Percentiles rank a stretch among this genome's conserved stretches.
These are phyloP conservation scores for Wallacemonas rigidus DNA, from an alignment of 208 protist species.

Conservation along the genomic window DNA sequence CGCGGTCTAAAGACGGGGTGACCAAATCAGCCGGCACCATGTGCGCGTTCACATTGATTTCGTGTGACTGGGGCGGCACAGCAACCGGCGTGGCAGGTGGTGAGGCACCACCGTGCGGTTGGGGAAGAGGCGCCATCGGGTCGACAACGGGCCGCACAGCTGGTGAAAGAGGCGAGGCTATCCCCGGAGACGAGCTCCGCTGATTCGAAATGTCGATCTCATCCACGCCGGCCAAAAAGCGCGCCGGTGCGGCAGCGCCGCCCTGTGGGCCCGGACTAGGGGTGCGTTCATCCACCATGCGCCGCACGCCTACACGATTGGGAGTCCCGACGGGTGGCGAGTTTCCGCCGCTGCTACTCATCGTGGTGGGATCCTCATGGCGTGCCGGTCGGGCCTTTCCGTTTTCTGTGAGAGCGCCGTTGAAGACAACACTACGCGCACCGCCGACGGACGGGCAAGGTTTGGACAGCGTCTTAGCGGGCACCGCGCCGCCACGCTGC, in stretches of 20 bases:
- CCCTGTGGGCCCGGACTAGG: slow-evolving; percentile 45
- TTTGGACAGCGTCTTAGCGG: slow-evolving; percentile 1
- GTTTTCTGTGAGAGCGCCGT: not conserved
- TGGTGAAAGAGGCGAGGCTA: slow-evolving; percentile 23
- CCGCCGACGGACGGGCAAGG: not conserved
- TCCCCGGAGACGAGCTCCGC: slow-evolving; percentile 41
- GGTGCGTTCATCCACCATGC: slow-evolving; percentile 34
- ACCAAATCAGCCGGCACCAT: slow-evolving; percentile 46
- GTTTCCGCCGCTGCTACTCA: slow-evolving; percentile 16
- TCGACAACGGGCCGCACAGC: slow-evolving; percentile 63
- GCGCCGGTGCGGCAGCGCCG: slow-evolving; percentile 17
- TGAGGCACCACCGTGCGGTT: slow-evolving; percentile 22
- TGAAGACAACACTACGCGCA: not conserved
- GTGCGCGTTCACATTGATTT: slow-evolving; percentile 36
- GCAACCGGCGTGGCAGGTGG: slow-evolving; percentile 6
- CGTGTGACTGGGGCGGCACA: slow-evolving; percentile 23
- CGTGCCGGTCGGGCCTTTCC: not conserved
- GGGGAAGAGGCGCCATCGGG: slow-evolving; percentile 68
- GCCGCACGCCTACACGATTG: slow-evolving; percentile 7
- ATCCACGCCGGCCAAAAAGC: slow-evolving; percentile 70
- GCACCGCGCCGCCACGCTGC: not conserved
- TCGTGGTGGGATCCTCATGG: slow-evolving; percentile 1
- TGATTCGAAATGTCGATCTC: slow-evolving; percentile 73
- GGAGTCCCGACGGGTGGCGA: slow-evolving; percentile 48
- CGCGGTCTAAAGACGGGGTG: slow-evolving; percentile 27